Conservation (phyloP, 2,329 filamentous ascomycete species). For the Pezicula rhizophila region DNA sequence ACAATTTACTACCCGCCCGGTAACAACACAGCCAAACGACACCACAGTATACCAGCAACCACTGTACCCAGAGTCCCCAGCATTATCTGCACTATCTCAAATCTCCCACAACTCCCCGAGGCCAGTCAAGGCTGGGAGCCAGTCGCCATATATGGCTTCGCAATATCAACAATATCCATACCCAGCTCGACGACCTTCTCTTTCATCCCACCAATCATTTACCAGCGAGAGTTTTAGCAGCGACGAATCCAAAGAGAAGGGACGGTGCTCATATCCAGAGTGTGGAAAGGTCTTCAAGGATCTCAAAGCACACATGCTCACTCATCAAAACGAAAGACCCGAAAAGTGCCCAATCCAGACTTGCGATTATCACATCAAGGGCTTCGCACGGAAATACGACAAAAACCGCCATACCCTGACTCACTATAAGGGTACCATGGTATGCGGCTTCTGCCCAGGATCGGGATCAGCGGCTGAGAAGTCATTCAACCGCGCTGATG, state of each 20-base stretch:
- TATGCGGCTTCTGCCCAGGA: slow-evolving; percentile 91
- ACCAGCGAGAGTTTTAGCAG: slow-evolving; percentile 25
- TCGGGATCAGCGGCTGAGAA: slow-evolving; percentile 84
- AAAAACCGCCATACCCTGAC: slow-evolving; percentile 95
- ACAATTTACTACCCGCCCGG: slow-evolving; percentile 16
- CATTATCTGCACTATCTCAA: slow-evolving; percentile 24
- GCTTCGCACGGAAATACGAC: slow-evolving; percentile 95
- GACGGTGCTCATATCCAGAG: slow-evolving; percentile 48
- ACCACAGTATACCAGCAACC: slow-evolving; percentile 21
- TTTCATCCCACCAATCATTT: slow-evolving; percentile 23
- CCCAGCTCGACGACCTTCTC: slow-evolving; percentile 20
- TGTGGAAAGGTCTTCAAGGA: slow-evolving; percentile 58
- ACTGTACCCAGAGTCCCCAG: slow-evolving; percentile 25
- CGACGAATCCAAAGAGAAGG: slow-evolving; percentile 26
- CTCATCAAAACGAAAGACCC: slow-evolving; percentile 85
- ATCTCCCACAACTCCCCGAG: slow-evolving; percentile 16
- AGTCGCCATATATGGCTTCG: slow-evolving; percentile 24
- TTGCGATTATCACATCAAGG: slow-evolving; percentile 91
- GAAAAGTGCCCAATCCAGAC: slow-evolving; percentile 93
- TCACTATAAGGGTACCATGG: slow-evolving; percentile 97
- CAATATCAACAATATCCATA: slow-evolving; percentile 24
- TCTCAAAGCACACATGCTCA: slow-evolving; percentile 86
- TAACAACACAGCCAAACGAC: slow-evolving; percentile 17
- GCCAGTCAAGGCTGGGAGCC: slow-evolving; percentile 22
- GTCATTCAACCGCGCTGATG: slow-evolving; percentile 92